These are phyloP conservation scores for Volvox africanus DNA, from an alignment of 139 green algal species.

Conservation along the genomic window DNA sequence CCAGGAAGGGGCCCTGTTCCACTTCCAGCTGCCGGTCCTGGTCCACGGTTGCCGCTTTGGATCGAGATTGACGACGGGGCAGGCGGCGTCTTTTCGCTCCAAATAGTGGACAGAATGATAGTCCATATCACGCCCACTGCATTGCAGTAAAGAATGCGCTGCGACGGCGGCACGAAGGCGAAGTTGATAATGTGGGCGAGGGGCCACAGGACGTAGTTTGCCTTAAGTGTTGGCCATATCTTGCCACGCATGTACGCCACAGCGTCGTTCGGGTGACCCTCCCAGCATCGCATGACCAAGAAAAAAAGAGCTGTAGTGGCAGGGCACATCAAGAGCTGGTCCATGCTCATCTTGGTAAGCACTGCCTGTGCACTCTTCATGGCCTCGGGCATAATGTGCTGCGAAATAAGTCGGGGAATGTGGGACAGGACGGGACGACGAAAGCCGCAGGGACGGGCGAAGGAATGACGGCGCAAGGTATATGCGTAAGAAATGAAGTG, in stretches of 20 bases:
- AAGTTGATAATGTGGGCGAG: constrained; percentile 77
- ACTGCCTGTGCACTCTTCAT: constrained; percentile 54
- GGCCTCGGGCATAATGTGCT: constrained; percentile 43
- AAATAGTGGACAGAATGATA: constrained; percentile 51
- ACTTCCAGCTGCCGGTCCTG: neutral
- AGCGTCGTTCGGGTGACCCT: constrained; percentile 45
- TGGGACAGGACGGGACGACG: neutral
- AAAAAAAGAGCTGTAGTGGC: constrained; percentile 66
- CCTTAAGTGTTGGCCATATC: constrained; percentile 42
- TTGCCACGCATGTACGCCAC: constrained; percentile 48
- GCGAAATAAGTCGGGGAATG: neutral
- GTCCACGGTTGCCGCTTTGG: neutral
- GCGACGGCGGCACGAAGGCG: constrained; percentile 62
- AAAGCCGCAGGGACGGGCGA: neutral
- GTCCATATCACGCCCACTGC: constrained; percentile 67
- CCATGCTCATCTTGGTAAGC: constrained; percentile 58
- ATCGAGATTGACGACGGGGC: neutral
- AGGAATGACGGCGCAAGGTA: neutral
- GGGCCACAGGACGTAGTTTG: constrained; percentile 71
- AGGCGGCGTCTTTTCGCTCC: neutral
- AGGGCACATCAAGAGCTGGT: constrained; percentile 66
- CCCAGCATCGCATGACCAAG: constrained; percentile 57
- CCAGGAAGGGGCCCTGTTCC: neutral
- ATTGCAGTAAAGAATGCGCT: constrained; percentile 76
- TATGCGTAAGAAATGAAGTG: neutral